phyloP scores from a whole-genome alignment of 2,329 filamentous ascomycete species.

The Sarocladiaceae sp. region DNA sequence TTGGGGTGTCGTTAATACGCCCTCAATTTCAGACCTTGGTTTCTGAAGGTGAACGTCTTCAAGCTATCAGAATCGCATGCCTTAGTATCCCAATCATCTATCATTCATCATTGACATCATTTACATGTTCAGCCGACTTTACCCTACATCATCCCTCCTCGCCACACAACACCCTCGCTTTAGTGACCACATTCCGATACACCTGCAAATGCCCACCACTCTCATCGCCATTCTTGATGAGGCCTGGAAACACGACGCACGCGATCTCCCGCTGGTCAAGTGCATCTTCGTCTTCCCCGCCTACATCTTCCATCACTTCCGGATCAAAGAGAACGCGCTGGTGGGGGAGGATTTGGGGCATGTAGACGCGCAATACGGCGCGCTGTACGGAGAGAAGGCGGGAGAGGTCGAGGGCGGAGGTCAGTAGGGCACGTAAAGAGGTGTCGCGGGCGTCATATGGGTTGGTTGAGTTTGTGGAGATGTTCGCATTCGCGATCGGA shows the following conservation, averaged over 20 bases:
- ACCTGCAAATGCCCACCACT: slow-evolving; percentile 51
- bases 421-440: slow-evolving; percentile 45
- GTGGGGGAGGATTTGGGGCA: slow-evolving; percentile 48
- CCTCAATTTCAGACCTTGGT: too few relatives aligned
- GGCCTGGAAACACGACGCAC: slow-evolving; percentile 58
- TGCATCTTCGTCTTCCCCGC: slow-evolving; percentile 53
- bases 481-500: slow-evolving; percentile 9
- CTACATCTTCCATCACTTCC: slow-evolving; percentile 59
- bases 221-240: slow-evolving; percentile 60
- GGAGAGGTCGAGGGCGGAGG: slow-evolving; percentile 48
- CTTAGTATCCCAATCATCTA: too few relatives aligned
- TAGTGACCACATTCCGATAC: slow-evolving; percentile 56
- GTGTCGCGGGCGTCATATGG: slow-evolving; percentile 43
- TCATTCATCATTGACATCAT: too few relatives aligned
- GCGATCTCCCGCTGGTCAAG: slow-evolving; percentile 46
- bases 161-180: slow-evolving; percentile 58
- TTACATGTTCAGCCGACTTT: slow-evolving; percentile 8
- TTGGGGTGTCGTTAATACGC: too few relatives aligned
- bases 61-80: too few relatives aligned
- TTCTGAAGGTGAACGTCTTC: too few relatives aligned
- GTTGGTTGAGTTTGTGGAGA: slow-evolving; percentile 20
- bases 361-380: slow-evolving; percentile 48
- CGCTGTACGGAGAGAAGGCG: slow-evolving; percentile 52
- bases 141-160: slow-evolving; percentile 27
- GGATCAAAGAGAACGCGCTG: slow-evolving; percentile 51